Base-by-base conservation (phyloP, 148 eudicot genomes). In the Amaranthus hypochondriacus region DNA sequence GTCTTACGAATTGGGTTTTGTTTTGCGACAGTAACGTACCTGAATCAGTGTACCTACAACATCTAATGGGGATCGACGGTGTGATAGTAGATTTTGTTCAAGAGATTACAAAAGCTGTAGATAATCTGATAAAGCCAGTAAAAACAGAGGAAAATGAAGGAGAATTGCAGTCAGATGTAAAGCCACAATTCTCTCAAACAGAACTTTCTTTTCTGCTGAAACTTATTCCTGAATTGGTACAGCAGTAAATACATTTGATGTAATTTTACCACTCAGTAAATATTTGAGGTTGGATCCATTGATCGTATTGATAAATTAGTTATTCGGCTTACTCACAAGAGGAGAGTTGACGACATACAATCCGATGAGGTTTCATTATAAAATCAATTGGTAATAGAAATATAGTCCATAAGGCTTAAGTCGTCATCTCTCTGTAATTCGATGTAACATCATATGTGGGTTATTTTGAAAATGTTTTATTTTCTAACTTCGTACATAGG, bases 141-240 rank as follows among this genome's bases (percentile, higher is more conserved):
- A 47, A 48, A 6, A 42, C 63, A 5, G 18, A 69, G 66, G 69
- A 53, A 67, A 73, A 60, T 0, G 68, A n/a, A 7, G 21, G 58
- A 7, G 21, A 64, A 51, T 43, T 73, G 44, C 50, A 56, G 18
- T 12, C 42, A 9, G 75, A 69, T 66, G 8, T 78, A 10, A 80
- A 76, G 57, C 89, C 84, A 44, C 81, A 69, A 46, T 82, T 88
- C 71, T 82, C 86, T 13, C 62, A 80, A 58, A 86, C 77, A 13
- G 87, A 88, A 70, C 59, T 88, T 55, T 79, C 86, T 0, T 88
- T 86, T 68, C 70, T 88, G 70, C 84, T 84, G 15, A 86, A 86
- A 76, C 86, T 88, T 9, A 84, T 86, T 62, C 89, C 84, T 0
- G 80, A 81, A 77, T 70, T 84, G 74, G 79, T 86, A 73, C 85